Evolutionary conservation across 1,139 yeast species (phyloP).

Genomic region (Suhomyces chickasaworum): DNA sequence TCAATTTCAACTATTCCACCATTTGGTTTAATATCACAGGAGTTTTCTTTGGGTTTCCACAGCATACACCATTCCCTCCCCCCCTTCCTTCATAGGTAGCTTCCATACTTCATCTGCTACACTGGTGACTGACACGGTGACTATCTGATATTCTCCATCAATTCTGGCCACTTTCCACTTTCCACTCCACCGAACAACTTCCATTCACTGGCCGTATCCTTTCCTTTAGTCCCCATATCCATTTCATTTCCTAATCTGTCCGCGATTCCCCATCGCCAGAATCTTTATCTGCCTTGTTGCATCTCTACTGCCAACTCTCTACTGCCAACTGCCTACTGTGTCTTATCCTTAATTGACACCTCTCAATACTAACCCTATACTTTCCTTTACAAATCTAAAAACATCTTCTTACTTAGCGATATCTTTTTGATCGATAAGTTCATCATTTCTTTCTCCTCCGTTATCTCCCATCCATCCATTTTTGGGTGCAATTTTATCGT

Average conservation of each 20-base stretch:
- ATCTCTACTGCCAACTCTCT: too few species aligned
- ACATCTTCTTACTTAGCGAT: not conserved
- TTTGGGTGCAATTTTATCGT: constrained; percentile 11
- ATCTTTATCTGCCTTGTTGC: too few species aligned
- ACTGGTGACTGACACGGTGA: constrained; percentile 5
- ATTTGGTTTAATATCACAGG: constrained; percentile 1
- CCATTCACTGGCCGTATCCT: constrained; percentile 3
- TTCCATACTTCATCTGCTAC: constrained; percentile 2
- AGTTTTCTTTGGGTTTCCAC: constrained; percentile 5
- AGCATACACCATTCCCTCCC: too few species aligned
- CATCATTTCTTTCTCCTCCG: not conserved
- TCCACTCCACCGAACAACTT: not conserved
- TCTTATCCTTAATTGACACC: not conserved
- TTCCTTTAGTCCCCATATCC: constrained; percentile 1
- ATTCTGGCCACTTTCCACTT: not conserved
- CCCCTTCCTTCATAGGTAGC: constrained; percentile 2
- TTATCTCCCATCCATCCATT: not conserved
- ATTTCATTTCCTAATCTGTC: not conserved
- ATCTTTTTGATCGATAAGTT: not conserved
- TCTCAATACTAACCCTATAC: not conserved
- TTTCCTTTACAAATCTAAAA: not conserved
- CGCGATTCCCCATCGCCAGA: too few species aligned
- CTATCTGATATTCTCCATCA: not conserved
- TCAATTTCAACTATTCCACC: constrained; percentile 9
- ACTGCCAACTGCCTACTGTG: not conserved